Conservation (phyloP, 139 green algal genomes). For the Pleodorina starrii region DNA sequence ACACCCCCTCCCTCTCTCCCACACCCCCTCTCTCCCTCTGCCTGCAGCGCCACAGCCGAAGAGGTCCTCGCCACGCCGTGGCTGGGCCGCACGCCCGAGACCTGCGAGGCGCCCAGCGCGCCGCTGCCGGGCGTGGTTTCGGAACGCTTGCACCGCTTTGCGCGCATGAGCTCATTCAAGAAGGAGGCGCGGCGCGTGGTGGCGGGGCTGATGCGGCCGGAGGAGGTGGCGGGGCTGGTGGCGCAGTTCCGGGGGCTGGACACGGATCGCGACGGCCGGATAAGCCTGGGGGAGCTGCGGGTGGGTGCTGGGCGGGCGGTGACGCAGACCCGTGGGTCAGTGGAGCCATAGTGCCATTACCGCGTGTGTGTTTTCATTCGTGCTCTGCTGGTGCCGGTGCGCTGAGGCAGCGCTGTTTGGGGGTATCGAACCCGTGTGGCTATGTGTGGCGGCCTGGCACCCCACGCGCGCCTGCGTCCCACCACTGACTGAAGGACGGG, state of each 20-base stretch:
- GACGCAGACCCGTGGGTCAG: too few relatives aligned
- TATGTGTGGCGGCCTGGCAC: too few relatives aligned
- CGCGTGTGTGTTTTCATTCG: too few relatives aligned
- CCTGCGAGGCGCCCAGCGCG: slow-evolving; percentile 8
- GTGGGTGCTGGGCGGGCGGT: neutral
- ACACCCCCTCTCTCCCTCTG: neutral
- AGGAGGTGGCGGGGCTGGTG: slow-evolving; percentile 66
- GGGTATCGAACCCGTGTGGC: too few relatives aligned
- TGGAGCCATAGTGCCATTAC: too few relatives aligned
- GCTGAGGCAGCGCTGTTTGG: too few relatives aligned
- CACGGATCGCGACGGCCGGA: slow-evolving; percentile 52
- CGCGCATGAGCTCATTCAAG: slow-evolving; percentile 84
- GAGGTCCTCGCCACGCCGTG: slow-evolving; percentile 65
- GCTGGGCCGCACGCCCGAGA: slow-evolving; percentile 19
- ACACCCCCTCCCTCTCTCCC: neutral
- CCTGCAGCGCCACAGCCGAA: slow-evolving; percentile 70
- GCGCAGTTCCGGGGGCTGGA: slow-evolving; percentile 71
- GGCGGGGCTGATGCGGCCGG: slow-evolving; percentile 67
- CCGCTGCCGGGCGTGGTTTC: slow-evolving; percentile 73
- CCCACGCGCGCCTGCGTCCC: too few relatives aligned
- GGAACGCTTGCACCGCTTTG: slow-evolving; percentile 88
- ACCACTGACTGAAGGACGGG: too few relatives aligned
- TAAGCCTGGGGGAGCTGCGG: slow-evolving; percentile 14
- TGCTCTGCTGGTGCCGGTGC: too few relatives aligned
- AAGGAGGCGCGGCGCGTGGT: slow-evolving; percentile 40